These are phyloP conservation scores for Neurospora crassa DNA, from an alignment of 2,329 filamentous ascomycete species.

Conservation along the genomic window DNA sequence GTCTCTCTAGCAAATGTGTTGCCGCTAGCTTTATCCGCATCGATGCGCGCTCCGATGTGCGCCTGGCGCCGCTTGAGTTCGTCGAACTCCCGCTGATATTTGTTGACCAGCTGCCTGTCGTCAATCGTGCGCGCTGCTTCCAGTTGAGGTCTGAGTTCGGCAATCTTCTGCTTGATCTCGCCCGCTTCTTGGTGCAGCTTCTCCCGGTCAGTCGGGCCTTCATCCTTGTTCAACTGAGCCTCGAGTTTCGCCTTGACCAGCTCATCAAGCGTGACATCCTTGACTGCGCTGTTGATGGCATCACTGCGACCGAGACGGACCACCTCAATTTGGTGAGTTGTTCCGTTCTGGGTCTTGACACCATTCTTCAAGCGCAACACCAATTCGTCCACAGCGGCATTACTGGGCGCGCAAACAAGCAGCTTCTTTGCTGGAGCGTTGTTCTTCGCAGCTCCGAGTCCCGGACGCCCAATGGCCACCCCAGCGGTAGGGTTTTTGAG, in stretches of 20 bases:
- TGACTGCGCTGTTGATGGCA: constrained; percentile 80
- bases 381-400: constrained; percentile 92
- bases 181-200: constrained; percentile 54
- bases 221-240: constrained; percentile 47
- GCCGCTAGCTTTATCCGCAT: constrained; percentile 77
- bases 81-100: constrained; percentile 68
- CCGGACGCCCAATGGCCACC: constrained; percentile 35
- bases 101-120: constrained; percentile 37
- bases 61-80: constrained; percentile 65
- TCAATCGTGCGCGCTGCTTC: constrained; percentile 53
- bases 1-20: constrained; percentile 73
- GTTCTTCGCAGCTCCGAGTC: constrained; percentile 20
- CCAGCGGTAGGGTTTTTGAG: constrained; percentile 32
- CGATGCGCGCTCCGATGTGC: constrained; percentile 71
- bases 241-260: constrained; percentile 69
- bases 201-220: constrained; percentile 45
- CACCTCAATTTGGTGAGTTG: constrained; percentile 69
- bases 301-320: constrained; percentile 85
- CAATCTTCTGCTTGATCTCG: constrained; percentile 67
- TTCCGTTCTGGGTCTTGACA: constrained; percentile 66
- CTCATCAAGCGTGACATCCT: constrained; percentile 88
- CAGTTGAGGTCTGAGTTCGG: constrained; percentile 59
- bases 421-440: constrained; percentile 62
- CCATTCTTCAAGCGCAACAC: constrained; percentile 87
- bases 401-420: constrained; percentile 94